Percentiles rank a stretch among this genome's conserved stretches.
Conservation (phyloP, 2,329 filamentous ascomycete species). For the Sarocladiaceae sp. region DNA sequence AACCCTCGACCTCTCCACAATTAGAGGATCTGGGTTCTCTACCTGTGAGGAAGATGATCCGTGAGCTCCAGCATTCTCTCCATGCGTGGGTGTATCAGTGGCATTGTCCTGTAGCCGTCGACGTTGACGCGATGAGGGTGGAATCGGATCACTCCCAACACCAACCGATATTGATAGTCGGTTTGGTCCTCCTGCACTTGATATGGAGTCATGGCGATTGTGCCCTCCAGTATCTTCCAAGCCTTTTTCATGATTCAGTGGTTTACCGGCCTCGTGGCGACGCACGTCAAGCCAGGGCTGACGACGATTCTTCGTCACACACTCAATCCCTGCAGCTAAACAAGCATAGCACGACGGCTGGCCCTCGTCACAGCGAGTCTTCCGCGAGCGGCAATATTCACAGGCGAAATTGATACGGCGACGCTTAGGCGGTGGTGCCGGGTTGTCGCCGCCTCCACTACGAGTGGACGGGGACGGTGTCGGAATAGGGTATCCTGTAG, state of each 20-base stretch:
- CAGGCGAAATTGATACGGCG: slow-evolving; percentile 2
- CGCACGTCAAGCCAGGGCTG: neutral
- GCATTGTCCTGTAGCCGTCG: neutral
- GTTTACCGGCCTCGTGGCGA: neutral
- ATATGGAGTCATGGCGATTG: too few relatives aligned
- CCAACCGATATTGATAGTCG: neutral
- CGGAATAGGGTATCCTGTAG: neutral
- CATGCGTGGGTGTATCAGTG: too few relatives aligned
- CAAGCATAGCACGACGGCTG: neutral
- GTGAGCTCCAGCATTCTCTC: too few relatives aligned
- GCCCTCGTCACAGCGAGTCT: neutral
- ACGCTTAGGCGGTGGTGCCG: neutral
- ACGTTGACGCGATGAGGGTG: neutral
- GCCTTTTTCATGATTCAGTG: neutral
- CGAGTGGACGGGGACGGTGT: neutral
- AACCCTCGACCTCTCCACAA: neutral
- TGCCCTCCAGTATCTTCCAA: too few relatives aligned
- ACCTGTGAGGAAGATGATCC: too few relatives aligned
- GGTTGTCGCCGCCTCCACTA: neutral
- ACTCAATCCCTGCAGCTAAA: neutral
- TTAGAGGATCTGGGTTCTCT: neutral
- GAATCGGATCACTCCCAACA: neutral
- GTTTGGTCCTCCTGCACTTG: too few relatives aligned
- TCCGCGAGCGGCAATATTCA: neutral
- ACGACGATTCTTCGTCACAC: neutral